Evolutionary conservation across 179 eudicot species (phyloP).

Genomic region (Pouteria campechiana): DNA sequence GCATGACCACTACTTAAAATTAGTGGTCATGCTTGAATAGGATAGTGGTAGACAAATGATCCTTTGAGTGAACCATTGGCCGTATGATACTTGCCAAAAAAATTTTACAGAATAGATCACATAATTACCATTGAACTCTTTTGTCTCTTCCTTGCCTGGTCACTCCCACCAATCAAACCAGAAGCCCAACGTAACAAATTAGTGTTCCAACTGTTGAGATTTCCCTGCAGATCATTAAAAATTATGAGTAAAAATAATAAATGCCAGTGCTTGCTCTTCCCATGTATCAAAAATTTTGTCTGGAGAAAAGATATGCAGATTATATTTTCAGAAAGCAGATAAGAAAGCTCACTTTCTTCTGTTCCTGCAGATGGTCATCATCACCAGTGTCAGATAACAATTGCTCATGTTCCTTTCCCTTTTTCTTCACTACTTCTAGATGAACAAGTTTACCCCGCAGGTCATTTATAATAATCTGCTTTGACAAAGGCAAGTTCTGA

Average conservation of each 20-base stretch:
- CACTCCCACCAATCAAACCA: constrained; percentile 73
- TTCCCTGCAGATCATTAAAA: constrained; percentile 29
- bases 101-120: background rate
- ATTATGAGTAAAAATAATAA: no score
- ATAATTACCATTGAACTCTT: constrained; percentile 35
- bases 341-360: constrained; percentile 17
- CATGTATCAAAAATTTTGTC: no score
- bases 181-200: constrained; percentile 91
- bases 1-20: no score
- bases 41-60: no score
- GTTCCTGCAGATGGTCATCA: constrained; percentile 29
- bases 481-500: constrained; percentile 32
- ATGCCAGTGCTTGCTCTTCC: no score
- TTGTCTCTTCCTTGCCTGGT: constrained; percentile 36
- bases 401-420: constrained; percentile 82
- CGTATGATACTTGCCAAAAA: no score
- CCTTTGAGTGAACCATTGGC: no score
- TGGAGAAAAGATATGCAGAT: background rate
- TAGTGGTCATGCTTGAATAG: no score
- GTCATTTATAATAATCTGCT: constrained; percentile 69
- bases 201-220: constrained; percentile 63
- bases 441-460: constrained; percentile 81
- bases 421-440: constrained; percentile 78
- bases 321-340: no score
- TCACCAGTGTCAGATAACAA: constrained; percentile 53